A percentile compares a stretch with the other conserved stretches of the same genome.
phyloP scores from a whole-genome alignment of 2,329 filamentous ascomycete genomes.

The Diplodia mutila region DNA sequence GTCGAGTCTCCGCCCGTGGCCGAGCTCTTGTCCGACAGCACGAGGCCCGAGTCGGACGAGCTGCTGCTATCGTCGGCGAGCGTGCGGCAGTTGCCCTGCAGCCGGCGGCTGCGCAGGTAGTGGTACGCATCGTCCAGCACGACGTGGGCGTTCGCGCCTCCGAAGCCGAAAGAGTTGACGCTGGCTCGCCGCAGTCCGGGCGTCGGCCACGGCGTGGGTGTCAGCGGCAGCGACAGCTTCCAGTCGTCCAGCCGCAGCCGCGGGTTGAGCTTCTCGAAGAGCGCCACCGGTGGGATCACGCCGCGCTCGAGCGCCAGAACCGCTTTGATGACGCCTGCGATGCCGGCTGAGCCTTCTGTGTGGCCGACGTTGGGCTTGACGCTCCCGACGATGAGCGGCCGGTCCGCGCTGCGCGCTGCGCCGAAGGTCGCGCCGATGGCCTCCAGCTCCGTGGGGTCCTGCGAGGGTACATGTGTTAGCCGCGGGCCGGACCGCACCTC shows the following conservation, averaged over 20 bases:
- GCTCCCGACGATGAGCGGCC: slow-evolving; percentile 9
- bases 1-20: too few relatives aligned
- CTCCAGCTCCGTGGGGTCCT: not conserved
- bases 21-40: too few relatives aligned
- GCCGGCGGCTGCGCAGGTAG: slow-evolving; percentile 4
- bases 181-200: slow-evolving; percentile 27
- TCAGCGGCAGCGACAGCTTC: slow-evolving; percentile 24
- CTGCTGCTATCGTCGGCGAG: too few relatives aligned
- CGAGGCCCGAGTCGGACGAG: too few relatives aligned
- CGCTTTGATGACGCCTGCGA: slow-evolving; percentile 37
- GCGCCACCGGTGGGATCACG: slow-evolving; percentile 31
- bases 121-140: slow-evolving; percentile 29
- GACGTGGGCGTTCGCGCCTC: slow-evolving; percentile 35
- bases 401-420: slow-evolving; percentile 32
- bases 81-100: too few relatives aligned
- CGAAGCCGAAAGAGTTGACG: slow-evolving; percentile 34
- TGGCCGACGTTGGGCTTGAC: slow-evolving; percentile 41
- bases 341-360: slow-evolving; percentile 34
- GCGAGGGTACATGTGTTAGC: too few relatives aligned
- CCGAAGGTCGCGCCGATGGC: slow-evolving; percentile 28
- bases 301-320: slow-evolving; percentile 34
- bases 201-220: slow-evolving; percentile 26
- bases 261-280: slow-evolving; percentile 4
- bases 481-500: too few relatives aligned
- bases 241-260: not conserved